Conservation (phyloP, 2,329 filamentous ascomycete species). For the Epichloe baconii region DNA sequence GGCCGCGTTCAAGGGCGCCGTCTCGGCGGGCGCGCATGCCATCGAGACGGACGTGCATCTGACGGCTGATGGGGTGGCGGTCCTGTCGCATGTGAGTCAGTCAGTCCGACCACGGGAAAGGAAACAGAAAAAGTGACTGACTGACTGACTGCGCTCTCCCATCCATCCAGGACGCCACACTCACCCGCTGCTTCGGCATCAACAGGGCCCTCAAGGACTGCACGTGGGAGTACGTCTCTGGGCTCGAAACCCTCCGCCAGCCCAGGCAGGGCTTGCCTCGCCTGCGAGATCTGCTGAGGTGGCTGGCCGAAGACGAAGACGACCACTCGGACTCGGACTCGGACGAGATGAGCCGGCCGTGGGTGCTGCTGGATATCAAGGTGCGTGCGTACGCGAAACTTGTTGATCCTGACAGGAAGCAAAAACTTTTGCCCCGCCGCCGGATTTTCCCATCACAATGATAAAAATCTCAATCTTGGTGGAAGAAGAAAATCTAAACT, state of each 20-base stretch:
- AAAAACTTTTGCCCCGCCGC: too few species aligned
- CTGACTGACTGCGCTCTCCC: background rate
- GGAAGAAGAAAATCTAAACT: too few species aligned
- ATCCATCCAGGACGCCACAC: slow-evolving; percentile 47
- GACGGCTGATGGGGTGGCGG: slow-evolving; percentile 68
- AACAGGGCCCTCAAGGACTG: slow-evolving; percentile 60
- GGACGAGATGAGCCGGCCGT: slow-evolving; percentile 44
- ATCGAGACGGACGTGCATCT: slow-evolving; percentile 84
- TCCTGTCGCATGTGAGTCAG: slow-evolving; percentile 60
- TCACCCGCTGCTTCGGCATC: slow-evolving; percentile 74
- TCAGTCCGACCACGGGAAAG: too few species aligned
- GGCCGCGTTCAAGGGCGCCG: slow-evolving; percentile 60
- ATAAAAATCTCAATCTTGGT: too few species aligned
- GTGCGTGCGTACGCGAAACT: too few species aligned
- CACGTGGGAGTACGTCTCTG: slow-evolving; percentile 60
- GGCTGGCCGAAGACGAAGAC: slow-evolving; percentile 29
- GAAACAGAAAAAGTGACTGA: background rate
- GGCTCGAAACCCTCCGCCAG: slow-evolving; percentile 50
- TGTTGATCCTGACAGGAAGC: too few species aligned
- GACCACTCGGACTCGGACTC: too few species aligned
- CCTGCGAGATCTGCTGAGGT: slow-evolving; percentile 60
- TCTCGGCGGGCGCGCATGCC: slow-evolving; percentile 62
- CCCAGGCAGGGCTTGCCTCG: slow-evolving; percentile 63
- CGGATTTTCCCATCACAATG: too few species aligned
- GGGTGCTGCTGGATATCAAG: slow-evolving; percentile 53